Evolutionary conservation across 1,284 basidiomycete species (phyloP), one percentile per base, ranked within the genome.

Genomic region (Vanrija pseudolonga): DNA sequence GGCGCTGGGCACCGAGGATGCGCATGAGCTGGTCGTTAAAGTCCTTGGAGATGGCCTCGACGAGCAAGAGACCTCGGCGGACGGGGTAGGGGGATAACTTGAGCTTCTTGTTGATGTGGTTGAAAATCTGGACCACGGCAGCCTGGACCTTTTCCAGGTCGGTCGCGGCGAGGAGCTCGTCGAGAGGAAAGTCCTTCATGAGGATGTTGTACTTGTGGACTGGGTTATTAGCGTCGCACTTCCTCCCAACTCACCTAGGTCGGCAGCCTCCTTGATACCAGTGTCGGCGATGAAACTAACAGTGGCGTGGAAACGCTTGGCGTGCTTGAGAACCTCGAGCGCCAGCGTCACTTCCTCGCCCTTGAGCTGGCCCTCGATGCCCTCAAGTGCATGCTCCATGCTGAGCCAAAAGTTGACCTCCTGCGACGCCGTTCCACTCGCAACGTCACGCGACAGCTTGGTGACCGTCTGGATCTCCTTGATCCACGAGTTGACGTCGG

Each of bases 351-450:
- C 90, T 69, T 93, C 90, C 53, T 97, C 93, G 61, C 90, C 90
- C 58, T 87, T 82, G 51, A 98, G 81, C 71, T 98, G 96, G 1
- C 84, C 80, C 71, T 98, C 94, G 68, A 98, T 97, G 0, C 84
- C 87, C 68, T 98, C 95, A 58, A 98, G 77, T 1, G 94, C 94
- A 50, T 89, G 82, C 72, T 98, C 95, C 77, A 97, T 83, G 70
- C 88, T 90, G 32, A 97, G 79, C 95, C 96, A 98, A 70, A 98
- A 98, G 77, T 98, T 98, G 80, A 98, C 91, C 73, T 98, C 95
- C 69, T 99, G 96, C 1, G 91, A 94, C 2, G 96, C 94, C 0
- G 93, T 98, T 1, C 95, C 96, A 2, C 89, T 90, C 1, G 87
- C 83, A n/a, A 98, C 94, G 66, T 98, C 93, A 28, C 95, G 83